These are phyloP conservation scores for Coniferiporia sulphurascens DNA, from an alignment of 1,284 basidiomycete genomes.

Conservation along the genomic window DNA sequence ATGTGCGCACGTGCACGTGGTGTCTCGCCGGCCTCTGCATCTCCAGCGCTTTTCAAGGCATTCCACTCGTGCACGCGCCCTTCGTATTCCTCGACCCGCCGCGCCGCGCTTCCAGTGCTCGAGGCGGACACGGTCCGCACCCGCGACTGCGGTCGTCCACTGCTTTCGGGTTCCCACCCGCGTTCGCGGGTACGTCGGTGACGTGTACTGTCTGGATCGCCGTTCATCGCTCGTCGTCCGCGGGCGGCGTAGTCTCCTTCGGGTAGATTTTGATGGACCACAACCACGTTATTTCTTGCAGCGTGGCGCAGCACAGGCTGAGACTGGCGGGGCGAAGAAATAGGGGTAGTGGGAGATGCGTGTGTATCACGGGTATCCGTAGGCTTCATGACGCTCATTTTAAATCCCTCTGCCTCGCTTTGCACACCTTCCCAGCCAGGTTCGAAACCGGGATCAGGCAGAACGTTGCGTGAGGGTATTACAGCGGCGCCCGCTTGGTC, in stretches of 20 bases:
- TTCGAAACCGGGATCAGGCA: background rate
- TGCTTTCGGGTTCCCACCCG: background rate
- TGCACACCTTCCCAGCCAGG: background rate
- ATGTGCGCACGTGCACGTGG: slow-evolving; percentile 4
- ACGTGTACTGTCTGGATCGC: background rate
- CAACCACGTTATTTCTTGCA: background rate
- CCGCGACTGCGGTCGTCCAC: background rate
- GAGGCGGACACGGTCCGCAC: background rate
- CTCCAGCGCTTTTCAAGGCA: background rate
- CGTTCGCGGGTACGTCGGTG: background rate
- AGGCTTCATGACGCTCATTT: too few species aligned
- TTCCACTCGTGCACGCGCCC: background rate
- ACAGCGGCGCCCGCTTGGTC: background rate
- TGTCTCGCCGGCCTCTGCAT: background rate
- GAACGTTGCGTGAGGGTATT: background rate
- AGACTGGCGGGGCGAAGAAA: background rate
- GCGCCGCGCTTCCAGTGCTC: background rate
- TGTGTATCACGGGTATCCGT: background rate
- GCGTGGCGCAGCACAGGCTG: background rate
- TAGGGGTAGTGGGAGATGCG: background rate
- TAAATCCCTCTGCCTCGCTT: too few species aligned
- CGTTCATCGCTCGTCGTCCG: background rate
- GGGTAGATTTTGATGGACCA: background rate
- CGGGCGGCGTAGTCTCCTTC: background rate
- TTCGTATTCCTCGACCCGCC: background rate